phyloP scores from a whole-genome alignment of 352 stramenopile genomes.

The Phytophthora fragariaefolia region DNA sequence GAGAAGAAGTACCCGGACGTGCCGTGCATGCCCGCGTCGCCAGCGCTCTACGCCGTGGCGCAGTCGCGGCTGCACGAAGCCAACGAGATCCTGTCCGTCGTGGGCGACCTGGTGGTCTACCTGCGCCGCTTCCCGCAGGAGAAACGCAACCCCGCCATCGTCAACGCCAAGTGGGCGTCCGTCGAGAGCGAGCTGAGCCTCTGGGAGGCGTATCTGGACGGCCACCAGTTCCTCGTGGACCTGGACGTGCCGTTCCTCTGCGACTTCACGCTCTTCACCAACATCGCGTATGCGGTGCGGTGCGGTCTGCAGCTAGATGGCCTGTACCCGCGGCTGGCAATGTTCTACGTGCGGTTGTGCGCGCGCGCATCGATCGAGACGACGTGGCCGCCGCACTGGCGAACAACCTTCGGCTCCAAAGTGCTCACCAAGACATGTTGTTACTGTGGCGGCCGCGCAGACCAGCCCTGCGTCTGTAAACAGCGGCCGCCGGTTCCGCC shows the following conservation, averaged over 20 bases:
- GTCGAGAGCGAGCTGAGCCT: conserved; percentile 78
- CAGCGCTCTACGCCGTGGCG: conserved; percentile 66
- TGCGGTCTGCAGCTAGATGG: conserved; percentile 85
- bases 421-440: conserved; percentile 84
- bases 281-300: conserved; percentile 87
- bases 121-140: conserved; percentile 72
- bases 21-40: conserved; percentile 57
- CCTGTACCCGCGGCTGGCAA: conserved; percentile 77
- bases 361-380: conserved; percentile 71
- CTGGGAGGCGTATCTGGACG: conserved; percentile 78
- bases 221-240: conserved; percentile 70
- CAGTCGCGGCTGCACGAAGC: conserved; percentile 83
- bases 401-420: conserved; percentile 74
- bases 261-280: conserved; percentile 87
- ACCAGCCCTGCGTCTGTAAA: conserved; percentile 46
- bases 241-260: conserved; percentile 69
- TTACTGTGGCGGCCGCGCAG: conserved; percentile 47
- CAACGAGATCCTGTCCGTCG: conserved; percentile 86
- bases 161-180: conserved; percentile 74
- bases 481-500: conserved; percentile 24
- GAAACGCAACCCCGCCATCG: conserved; percentile 58
- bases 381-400: conserved; percentile 88
- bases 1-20: conserved; percentile 63
- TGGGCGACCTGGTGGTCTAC: conserved; percentile 84
- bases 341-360: conserved; percentile 82